Evolutionary conservation across 805 yeast species (phyloP).

Genomic region (Yamadazyma philogaea): DNA sequence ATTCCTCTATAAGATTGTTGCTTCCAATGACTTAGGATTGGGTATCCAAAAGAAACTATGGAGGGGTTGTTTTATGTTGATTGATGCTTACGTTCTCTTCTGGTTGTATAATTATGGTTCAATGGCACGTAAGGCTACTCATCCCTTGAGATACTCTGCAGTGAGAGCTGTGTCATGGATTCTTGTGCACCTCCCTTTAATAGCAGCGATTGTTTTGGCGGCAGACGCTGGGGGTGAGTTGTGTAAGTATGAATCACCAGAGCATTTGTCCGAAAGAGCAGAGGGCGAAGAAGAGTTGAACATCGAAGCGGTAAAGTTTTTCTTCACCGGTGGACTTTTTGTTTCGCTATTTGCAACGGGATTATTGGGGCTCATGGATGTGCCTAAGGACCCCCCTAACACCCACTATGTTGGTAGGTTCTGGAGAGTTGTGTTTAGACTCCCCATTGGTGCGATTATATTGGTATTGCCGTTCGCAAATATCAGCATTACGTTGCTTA

Average conservation of each 20-base stretch:
- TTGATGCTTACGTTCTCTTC: slow-evolving; percentile 47
- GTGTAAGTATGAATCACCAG: slow-evolving; percentile 16
- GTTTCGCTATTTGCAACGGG: slow-evolving; percentile 40
- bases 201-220: slow-evolving; percentile 49
- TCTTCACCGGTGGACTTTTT: slow-evolving; percentile 52
- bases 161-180: slow-evolving; percentile 46
- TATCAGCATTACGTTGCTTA: slow-evolving; percentile 33
- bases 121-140: slow-evolving; percentile 46
- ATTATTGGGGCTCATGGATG: slow-evolving; percentile 43
- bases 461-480: slow-evolving; percentile 45
- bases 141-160: slow-evolving; percentile 51
- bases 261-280: neutral
- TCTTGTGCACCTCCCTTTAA: slow-evolving; percentile 48
- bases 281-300: slow-evolving; percentile 27
- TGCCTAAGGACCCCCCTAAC: slow-evolving; percentile 38
- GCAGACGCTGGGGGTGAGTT: slow-evolving; percentile 61
- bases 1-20: slow-evolving; percentile 52
- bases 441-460: slow-evolving; percentile 39
- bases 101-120: slow-evolving; percentile 58
- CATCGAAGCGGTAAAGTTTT: slow-evolving; percentile 43
- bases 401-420: slow-evolving; percentile 29
- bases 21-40: slow-evolving; percentile 43
- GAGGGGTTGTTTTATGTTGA: slow-evolving; percentile 47
- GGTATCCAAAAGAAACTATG: slow-evolving; percentile 45
- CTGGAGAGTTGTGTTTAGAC: slow-evolving; percentile 39